Conservation (phyloP, 116 monocot genomes). For the Zostera marina region DNA sequence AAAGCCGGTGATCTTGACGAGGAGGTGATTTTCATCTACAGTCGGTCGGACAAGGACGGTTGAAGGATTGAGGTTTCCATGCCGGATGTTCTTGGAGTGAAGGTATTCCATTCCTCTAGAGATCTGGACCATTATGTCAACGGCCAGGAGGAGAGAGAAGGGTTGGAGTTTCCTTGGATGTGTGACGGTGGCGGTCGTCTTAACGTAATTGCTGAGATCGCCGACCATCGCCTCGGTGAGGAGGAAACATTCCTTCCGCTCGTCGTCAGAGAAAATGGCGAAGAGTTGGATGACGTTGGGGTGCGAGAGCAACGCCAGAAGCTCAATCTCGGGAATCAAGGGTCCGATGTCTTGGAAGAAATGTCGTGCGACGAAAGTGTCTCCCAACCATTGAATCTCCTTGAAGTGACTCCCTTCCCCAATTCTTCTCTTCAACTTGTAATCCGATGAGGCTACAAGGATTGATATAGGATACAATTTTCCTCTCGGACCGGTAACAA, state of each 20-base stretch:
- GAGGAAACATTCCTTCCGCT: conserved; percentile 37
- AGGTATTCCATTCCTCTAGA: conserved; percentile 75
- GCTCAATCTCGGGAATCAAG: conserved; percentile 18
- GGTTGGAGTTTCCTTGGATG: conserved; percentile 25
- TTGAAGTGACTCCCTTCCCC: conserved; percentile 29
- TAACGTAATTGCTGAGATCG: conserved; percentile 32
- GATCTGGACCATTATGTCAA: conserved; percentile 59
- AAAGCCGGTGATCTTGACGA: conserved; percentile 31
- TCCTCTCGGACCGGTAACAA: conserved; percentile 18
- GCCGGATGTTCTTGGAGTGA: conserved; percentile 34
- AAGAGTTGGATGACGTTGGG: conserved; percentile 31
- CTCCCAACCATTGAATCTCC: conserved; percentile 72
- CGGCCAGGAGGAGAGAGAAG: conserved; percentile 31
- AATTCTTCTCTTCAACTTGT: conserved; percentile 27
- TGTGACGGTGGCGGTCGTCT: conserved; percentile 17
- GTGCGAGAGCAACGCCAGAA: conserved; percentile 27
- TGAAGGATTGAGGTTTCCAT: conserved; percentile 57
- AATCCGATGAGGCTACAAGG: conserved; percentile 33
- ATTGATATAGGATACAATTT: conserved; percentile 31
- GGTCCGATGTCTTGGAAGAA: conserved; percentile 22
- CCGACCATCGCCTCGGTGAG: conserved; percentile 60
- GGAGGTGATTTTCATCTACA: conserved; percentile 14
- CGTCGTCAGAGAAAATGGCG: conserved; percentile 45
- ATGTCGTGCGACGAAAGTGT: conserved; percentile 29
- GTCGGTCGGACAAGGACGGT: conserved; percentile 25